Conservation (phyloP, 345 rosid genomes). For the Chamaenerion angustifolium region DNA sequence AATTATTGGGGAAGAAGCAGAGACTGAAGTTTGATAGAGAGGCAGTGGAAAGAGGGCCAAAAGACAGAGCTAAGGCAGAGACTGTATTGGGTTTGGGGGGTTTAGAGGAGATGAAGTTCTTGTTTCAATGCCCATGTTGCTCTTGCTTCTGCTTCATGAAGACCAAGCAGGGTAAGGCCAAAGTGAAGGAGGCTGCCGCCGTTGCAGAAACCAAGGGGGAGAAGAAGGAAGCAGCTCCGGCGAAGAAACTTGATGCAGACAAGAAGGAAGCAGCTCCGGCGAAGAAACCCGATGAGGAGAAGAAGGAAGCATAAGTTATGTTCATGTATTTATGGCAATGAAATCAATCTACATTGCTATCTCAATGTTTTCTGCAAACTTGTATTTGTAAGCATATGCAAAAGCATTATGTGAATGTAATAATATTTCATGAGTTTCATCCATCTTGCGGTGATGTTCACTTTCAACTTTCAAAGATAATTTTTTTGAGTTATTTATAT, state of each 20-base stretch:
- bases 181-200: slow-evolving; percentile 15
- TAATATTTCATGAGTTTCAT: no score
- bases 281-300: no score
- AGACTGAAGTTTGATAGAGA: not conserved
- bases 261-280: slow-evolving; percentile 4
- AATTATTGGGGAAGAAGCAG: slow-evolving; percentile 8
- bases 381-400: no score
- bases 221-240: slow-evolving; percentile 3
- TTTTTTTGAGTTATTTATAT: no score
- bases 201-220: slow-evolving; percentile 20
- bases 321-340: no score
- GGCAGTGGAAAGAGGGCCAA: not conserved
- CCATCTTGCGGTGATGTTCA: no score
- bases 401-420: no score
- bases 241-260: slow-evolving; percentile 15
- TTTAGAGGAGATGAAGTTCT: slow-evolving; percentile 7
- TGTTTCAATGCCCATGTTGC: slow-evolving; percentile 13
- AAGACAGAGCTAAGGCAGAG: not conserved
- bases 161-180: slow-evolving; percentile 6
- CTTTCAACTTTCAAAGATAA: no score
- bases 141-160: slow-evolving; percentile 10
- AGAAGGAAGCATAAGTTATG: no score
- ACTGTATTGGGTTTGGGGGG: not conserved
- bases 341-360: no score
- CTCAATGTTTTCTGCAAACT: no score